phyloP scores from a whole-genome alignment of 768 basidiomycete species.

The Tylopilus rubrobrunneus region DNA sequence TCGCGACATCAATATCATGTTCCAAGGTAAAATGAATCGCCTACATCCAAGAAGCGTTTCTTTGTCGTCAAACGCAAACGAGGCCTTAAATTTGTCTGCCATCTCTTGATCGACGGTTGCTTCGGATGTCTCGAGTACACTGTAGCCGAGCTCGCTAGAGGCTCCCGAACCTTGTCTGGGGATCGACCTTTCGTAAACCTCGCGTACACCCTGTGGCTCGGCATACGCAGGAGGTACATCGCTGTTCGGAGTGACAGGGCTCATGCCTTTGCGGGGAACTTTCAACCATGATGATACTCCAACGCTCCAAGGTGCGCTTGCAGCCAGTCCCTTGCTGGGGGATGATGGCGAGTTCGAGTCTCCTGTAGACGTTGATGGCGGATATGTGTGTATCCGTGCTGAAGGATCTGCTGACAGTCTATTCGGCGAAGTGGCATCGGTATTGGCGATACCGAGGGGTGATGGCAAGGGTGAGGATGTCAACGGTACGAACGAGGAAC shows the following conservation, averaged over 20 bases:
- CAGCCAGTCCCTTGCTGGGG: conserved; percentile 42
- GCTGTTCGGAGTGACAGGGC: conserved; percentile 32
- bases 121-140: conserved; percentile 75
- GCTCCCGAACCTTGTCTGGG: conserved; percentile 27
- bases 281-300: conserved; percentile 73
- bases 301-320: conserved; percentile 49
- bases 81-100: conserved; percentile 69
- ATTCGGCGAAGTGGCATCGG: conserved; percentile 4
- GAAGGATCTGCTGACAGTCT: conserved; percentile 25
- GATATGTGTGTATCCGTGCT: conserved; percentile 68
- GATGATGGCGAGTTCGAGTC: conserved; percentile 36
- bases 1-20: conserved; percentile 4
- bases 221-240: conserved; percentile 17
- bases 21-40: conserved; percentile 30
- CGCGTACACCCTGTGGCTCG: conserved; percentile 42
- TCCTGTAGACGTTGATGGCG: conserved; percentile 60
- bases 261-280: conserved; percentile 38
- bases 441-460: conserved; percentile 12
- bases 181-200: conserved; percentile 43
- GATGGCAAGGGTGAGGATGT: conserved; percentile 37
- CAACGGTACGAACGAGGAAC: conserved; percentile 58
- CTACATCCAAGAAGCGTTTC: conserved; percentile 85
- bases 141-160: conserved; percentile 65
- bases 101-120: conserved; percentile 57
- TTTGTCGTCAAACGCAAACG: conserved; percentile 87